Evolutionary conservation across 148 eudicot species (phyloP).

Genomic region (Vaccinium vitisidaea): DNA sequence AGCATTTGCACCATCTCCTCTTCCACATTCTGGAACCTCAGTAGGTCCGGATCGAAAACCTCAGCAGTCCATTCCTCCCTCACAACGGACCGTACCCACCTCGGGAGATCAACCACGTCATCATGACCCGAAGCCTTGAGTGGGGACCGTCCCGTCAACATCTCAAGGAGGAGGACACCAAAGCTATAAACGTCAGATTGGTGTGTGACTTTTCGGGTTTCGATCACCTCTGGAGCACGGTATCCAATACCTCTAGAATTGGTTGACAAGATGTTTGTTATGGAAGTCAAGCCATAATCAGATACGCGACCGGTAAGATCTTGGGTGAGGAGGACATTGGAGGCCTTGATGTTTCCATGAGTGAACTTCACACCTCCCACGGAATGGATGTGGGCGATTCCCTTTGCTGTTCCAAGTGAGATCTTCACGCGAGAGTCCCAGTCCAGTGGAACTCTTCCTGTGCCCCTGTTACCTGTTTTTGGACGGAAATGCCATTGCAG

Average conservation of each 20-base stretch:
- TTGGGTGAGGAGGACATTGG: slow-evolving; percentile 72
- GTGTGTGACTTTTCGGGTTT: slow-evolving; percentile 58
- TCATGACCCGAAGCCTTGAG: slow-evolving; percentile 49
- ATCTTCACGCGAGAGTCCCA: slow-evolving; percentile 76
- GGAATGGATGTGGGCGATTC: slow-evolving; percentile 71
- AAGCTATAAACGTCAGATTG: slow-evolving; percentile 95
- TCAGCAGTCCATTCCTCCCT: slow-evolving; percentile 97
- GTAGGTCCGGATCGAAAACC: slow-evolving; percentile 76
- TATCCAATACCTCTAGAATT: slow-evolving; percentile 63
- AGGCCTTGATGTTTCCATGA: slow-evolving; percentile 89
- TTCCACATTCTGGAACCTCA: slow-evolving; percentile 49
- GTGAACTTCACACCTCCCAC: slow-evolving; percentile 60
- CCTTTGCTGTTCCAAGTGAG: slow-evolving; percentile 70
- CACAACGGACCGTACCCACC: slow-evolving; percentile 92
- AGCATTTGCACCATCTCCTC: slow-evolving; percentile 96
- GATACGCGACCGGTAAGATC: slow-evolving; percentile 55
- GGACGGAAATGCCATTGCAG: neutral
- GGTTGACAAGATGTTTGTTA: slow-evolving; percentile 44
- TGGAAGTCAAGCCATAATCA: slow-evolving; percentile 61
- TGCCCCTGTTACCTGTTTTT: slow-evolving; percentile 55
- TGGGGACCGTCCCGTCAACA: slow-evolving; percentile 78
- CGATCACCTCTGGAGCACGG: slow-evolving; percentile 76
- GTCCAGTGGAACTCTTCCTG: slow-evolving; percentile 57
- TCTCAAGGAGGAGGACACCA: slow-evolving; percentile 78
- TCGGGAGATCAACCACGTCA: slow-evolving; percentile 73